Evolutionary conservation across 2,329 filamentous ascomycete species (phyloP).

Genomic region (Fusarium secorum): DNA sequence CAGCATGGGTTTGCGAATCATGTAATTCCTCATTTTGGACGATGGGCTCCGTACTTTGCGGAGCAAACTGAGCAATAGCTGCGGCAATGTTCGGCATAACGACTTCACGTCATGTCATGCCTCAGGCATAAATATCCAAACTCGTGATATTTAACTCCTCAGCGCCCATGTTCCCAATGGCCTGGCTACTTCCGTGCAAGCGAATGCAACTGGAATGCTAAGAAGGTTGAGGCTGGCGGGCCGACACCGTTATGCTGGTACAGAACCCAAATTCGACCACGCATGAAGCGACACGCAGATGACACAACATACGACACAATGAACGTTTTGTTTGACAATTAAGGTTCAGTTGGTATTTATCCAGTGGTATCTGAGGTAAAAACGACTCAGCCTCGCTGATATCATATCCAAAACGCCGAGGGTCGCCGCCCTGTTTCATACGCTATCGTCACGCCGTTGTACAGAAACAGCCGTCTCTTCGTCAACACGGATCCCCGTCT

Average conservation of each 20-base stretch:
- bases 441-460: constrained; percentile 15
- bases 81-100: constrained; percentile 27
- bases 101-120: neutral
- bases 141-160: constrained; percentile 3
- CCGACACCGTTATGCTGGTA: constrained; percentile 4
- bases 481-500: constrained; percentile 18
- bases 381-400: neutral
- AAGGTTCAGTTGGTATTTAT: neutral
- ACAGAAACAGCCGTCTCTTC: constrained; percentile 23
- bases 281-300: neutral
- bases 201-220: neutral
- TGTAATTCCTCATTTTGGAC: neutral
- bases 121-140: neutral
- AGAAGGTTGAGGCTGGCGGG: neutral
- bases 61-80: neutral
- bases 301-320: neutral
- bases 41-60: neutral
- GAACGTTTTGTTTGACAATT: neutral
- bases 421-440: constrained; percentile 27
- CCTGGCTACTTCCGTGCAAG: neutral
- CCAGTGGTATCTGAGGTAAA: constrained; percentile 27
- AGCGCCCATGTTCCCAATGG: neutral
- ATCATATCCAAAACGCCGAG: constrained; percentile 20
- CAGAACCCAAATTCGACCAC: neutral
- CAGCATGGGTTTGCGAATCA: neutral